Evolutionary conservation across 352 stramenopile species (phyloP).

Genomic region (Globisporangium heterothallicum): DNA sequence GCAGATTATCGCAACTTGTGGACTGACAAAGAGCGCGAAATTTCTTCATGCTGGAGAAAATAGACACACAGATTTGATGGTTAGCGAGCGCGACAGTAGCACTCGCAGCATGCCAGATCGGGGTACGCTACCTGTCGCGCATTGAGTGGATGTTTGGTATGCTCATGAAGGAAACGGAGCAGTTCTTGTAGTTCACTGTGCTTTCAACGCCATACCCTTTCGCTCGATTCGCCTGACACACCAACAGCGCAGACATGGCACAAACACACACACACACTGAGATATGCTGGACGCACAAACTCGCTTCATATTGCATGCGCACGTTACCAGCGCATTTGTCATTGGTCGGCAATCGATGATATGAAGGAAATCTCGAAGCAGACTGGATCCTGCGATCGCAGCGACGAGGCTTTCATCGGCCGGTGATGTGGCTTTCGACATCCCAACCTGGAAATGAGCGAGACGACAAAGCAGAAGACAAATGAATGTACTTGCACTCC

Average conservation of each 20-base stretch:
- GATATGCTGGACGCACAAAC: no score
- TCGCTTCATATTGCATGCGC: neutral
- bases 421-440: slow-evolving; percentile 72
- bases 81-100: neutral
- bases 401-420: slow-evolving; percentile 69
- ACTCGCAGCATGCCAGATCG: no score
- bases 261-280: no score
- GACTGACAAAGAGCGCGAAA: slow-evolving; percentile 67
- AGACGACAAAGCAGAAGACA: neutral
- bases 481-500: no score
- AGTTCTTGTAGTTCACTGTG: slow-evolving; percentile 93
- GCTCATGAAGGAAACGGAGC: slow-evolving; percentile 95
- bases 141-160: slow-evolving; percentile 99
- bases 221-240: slow-evolving; percentile 59
- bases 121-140: slow-evolving; percentile 92
- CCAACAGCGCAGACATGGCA: neutral
- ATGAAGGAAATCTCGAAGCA: slow-evolving; percentile 61
- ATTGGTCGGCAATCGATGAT: slow-evolving; percentile 84
- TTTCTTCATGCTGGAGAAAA: slow-evolving; percentile 53
- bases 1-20: slow-evolving; percentile 88
- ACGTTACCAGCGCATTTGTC: slow-evolving; percentile 56
- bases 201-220: slow-evolving; percentile 95
- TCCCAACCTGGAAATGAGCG: slow-evolving; percentile 40
- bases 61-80: neutral
- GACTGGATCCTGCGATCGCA: slow-evolving; percentile 55